phyloP scores from a whole-genome alignment of 2,329 filamentous ascomycete species.

The Aspergillus sp. region DNA sequence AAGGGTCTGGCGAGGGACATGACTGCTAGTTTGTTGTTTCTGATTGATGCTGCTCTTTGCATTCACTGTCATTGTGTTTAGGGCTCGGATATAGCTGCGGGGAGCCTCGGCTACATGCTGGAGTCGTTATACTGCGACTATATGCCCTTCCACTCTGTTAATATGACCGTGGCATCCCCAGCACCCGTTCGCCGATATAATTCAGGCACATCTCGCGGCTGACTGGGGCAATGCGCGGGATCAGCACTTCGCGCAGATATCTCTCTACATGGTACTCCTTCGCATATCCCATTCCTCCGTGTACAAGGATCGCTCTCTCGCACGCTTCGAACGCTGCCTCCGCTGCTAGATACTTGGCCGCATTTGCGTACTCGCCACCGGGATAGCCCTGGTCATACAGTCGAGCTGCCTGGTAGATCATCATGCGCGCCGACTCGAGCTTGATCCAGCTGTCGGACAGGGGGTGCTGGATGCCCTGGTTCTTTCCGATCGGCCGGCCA shows the following conservation, averaged over 20 bases:
- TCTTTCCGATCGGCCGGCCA: constrained; percentile 45
- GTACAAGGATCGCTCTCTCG: constrained; percentile 45
- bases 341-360: constrained; percentile 49
- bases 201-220: constrained; percentile 39
- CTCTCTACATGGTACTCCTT: constrained; percentile 52
- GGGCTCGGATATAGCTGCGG: no score
- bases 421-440: constrained; percentile 48
- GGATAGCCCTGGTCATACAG: constrained; percentile 46
- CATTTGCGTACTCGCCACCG: constrained; percentile 47
- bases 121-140: no score
- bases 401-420: constrained; percentile 48
- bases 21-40: neutral
- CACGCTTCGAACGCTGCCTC: constrained; percentile 50
- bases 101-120: no score
- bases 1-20: neutral
- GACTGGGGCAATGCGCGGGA: constrained; percentile 49
- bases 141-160: no score
- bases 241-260: constrained; percentile 48
- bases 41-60: no score
- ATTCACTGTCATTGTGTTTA: no score
- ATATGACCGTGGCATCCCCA: constrained; percentile 28
- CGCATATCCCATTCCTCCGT: constrained; percentile 53
- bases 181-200: constrained; percentile 29
- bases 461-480: constrained; percentile 48
- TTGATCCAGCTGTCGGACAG: constrained; percentile 49